A percentile compares a stretch with the other conserved stretches of the same genome.
Conservation (phyloP, 2,329 filamentous ascomycete genomes). For the Cercospora zeina region DNA sequence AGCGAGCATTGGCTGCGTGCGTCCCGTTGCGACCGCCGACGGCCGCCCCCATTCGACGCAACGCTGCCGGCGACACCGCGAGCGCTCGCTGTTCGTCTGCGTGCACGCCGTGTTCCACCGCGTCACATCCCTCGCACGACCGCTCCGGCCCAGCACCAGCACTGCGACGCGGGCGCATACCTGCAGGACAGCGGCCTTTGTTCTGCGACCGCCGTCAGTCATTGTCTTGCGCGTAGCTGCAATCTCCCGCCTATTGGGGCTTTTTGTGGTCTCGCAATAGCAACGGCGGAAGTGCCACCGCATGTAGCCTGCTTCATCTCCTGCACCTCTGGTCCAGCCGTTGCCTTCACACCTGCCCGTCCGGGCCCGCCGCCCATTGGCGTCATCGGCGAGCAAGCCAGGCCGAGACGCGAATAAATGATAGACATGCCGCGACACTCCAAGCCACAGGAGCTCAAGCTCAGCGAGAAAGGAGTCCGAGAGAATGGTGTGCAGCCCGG, state of each 20-base stretch:
- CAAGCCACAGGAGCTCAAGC: constrained; percentile 38
- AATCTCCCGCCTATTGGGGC: constrained; percentile 28
- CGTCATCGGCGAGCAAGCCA: constrained; percentile 27
- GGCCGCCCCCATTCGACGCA: constrained; percentile 9
- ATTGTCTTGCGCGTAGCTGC: constrained; percentile 30
- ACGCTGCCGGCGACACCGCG: constrained; percentile 15
- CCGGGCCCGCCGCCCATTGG: constrained; percentile 29
- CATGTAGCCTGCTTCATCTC: constrained; percentile 25
- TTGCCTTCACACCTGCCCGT: constrained; percentile 26
- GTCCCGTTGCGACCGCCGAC: constrained; percentile 5
- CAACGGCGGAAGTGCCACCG: constrained; percentile 24
- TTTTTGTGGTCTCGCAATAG: constrained; percentile 25
- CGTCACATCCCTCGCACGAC: constrained; percentile 10
- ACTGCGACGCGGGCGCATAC: constrained; percentile 14
- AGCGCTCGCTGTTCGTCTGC: constrained; percentile 13
- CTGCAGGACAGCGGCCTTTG: constrained; percentile 24
- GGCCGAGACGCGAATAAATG: constrained; percentile 14
- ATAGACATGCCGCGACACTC: constrained; percentile 36
- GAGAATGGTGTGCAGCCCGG: constrained; percentile 25
- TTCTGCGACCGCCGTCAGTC: constrained; percentile 26
- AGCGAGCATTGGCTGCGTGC: constrained; percentile 7
- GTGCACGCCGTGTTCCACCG: constrained; percentile 5
- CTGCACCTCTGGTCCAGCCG: constrained; percentile 28
- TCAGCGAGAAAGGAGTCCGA: constrained; percentile 30
- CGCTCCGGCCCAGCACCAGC: constrained; percentile 18